Evolutionary conservation across 129 eudicot species (phyloP), one percentile per base, ranked within the genome.

Genomic region (Lactuca saligna): DNA sequence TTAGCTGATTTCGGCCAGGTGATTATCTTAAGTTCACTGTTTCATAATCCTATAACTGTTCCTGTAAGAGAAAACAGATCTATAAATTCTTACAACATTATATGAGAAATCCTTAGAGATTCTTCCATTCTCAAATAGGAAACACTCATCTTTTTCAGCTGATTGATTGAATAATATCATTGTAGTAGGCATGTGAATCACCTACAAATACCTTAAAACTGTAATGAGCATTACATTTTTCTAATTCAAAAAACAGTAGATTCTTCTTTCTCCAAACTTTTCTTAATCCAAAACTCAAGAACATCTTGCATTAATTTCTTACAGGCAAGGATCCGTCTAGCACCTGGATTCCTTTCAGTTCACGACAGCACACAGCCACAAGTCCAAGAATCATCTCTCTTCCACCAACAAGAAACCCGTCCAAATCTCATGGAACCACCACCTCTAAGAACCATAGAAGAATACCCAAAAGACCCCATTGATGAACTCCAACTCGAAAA

Each of bases 1-100:
- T 41, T 93, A 64, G 98, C 98, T 41, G 98, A 93, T 87, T 93
- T 89, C 20, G 98, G 98, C 1, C 97, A 93, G 96, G 96, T 92
- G 35, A 76, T 61, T 20, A 44, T 37, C 15, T 29, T 4, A 5
- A 68, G 15, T 29, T 56, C 31, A 15, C 8, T 14, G 48, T 17
- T 57, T 41, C 15, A 44, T 25, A 57, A 57, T 57, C 32, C 7
- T 20, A 41, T 56, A 10, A 41, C 50, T 57, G n/a, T 38, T 17
- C 1, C 29, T 12, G 32, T 57, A 15, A 57, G 57, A 56, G 56
- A 50, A 56, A 42, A 50, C 50, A n/a, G 50, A 61, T 61, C 32
- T 4, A 53, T 53, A 44, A 49, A 10, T 39, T 41, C 13, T 17
- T 42, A 42, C 37, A 38, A 44, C 17, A 35, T 34, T 13, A 13